Base-by-base conservation (phyloP, 345 rosid genomes). In the Trapa bicornis region DNA sequence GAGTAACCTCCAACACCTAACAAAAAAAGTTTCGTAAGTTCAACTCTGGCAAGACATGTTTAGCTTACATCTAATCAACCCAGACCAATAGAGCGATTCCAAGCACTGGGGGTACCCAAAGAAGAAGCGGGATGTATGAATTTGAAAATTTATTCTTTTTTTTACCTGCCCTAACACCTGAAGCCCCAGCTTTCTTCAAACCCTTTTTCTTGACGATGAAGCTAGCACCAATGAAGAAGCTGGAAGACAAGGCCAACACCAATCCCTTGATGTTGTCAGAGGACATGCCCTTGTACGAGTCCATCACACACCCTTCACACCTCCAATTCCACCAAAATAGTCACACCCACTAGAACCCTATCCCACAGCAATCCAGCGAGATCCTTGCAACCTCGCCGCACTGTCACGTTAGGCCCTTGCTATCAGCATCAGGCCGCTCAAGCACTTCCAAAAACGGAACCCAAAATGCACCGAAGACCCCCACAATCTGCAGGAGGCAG, bases 191-290 rank as follows among this genome's bases (percentile, higher is more conserved):
- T 71, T 76, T 85, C 79, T 88, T 88, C 78, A 91, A 80, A 1
- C 97, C 97, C 74, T 91, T 91, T 76, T 91, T 88, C 85, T 91
- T 91, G 56, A 91, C 82, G 63, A 91, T 91, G 84, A 91, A 91
- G 68, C 96, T 88, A 41, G 89, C 89, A 33, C 97, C 97, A 64
- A 88, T 91, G 78, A 91, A 91, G 32, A 84, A 67, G 75, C 97
- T 91, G 4, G 96, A 91, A 62, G 96, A 86, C 57, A 91, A 65
- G 8, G 96, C 97, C 79, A 91, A 72, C 53, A 88, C 84, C 81
- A 91, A 76, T 16, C 97, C 97, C 82, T 88, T 88, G 54, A 85
- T 74, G 74, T 88, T 91, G 81, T 88, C 97, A 12, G 87, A 74
- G 22, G 97, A 85, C 90, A 91, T 88, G 29, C 92, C 96, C 70